Evolutionary conservation across 306 rosid genomes (phyloP).

Genomic region (Lablab purpureus): DNA sequence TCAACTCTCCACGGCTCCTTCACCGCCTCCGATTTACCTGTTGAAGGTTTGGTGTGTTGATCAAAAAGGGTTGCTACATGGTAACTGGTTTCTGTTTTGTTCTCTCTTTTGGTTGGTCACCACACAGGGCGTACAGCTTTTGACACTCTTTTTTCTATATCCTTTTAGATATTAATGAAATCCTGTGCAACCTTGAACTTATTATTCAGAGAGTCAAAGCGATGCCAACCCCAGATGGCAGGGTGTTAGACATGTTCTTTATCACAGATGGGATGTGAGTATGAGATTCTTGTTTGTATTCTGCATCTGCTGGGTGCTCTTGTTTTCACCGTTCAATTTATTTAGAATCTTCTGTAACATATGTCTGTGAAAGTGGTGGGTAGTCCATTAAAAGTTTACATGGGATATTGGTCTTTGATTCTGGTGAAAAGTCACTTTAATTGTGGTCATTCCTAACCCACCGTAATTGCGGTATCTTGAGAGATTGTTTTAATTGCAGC

Average conservation of each 20-base stretch:
- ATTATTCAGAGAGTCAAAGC: slow-evolving; percentile 80
- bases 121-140: slow-evolving; percentile 21
- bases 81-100: slow-evolving; percentile 44
- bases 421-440: too few relatives aligned
- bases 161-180: slow-evolving; percentile 72
- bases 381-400: not conserved
- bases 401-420: not conserved
- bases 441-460: too few relatives aligned
- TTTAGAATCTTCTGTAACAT: not conserved
- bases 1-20: slow-evolving; percentile 48
- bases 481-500: too few relatives aligned
- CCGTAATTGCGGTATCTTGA: too few relatives aligned
- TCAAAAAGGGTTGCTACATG: slow-evolving; percentile 76
- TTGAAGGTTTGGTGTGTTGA: slow-evolving; percentile 77
- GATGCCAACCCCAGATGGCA: slow-evolving; percentile 94
- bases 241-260: slow-evolving; percentile 82
- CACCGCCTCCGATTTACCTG: slow-evolving; percentile 64
- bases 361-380: not conserved
- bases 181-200: slow-evolving; percentile 82
- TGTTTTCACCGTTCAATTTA: not conserved
- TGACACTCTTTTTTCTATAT: slow-evolving; percentile 12
- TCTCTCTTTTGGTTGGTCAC: slow-evolving; percentile 5
- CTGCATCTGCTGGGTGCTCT: slow-evolving; percentile 32
- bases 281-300: slow-evolving; percentile 35
- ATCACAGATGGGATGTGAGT: slow-evolving; percentile 85